These are phyloP conservation scores for Noccaea caerulescens DNA, from an alignment of 345 rosid genomes.

Conservation along the genomic window DNA sequence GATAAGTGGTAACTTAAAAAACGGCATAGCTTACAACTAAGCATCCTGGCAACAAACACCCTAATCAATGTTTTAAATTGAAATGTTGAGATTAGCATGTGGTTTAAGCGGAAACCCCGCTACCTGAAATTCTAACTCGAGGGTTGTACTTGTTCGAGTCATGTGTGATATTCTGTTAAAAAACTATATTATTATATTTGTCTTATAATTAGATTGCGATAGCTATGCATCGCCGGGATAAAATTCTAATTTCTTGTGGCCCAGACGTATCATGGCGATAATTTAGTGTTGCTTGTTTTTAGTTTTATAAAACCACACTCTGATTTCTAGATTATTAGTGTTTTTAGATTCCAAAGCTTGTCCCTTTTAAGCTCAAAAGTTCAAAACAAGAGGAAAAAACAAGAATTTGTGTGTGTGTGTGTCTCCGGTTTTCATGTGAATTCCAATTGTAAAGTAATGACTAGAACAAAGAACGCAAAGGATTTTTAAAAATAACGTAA, in stretches of 20 bases:
- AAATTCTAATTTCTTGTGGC: neutral
- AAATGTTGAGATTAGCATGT: slow-evolving; percentile 47
- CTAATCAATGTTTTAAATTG: slow-evolving; percentile 27
- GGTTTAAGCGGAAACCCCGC: slow-evolving; percentile 55
- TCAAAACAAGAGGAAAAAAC: too few relatives aligned
- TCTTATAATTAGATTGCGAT: neutral
- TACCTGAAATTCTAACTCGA: slow-evolving; percentile 48
- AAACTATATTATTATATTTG: slow-evolving; percentile 4
- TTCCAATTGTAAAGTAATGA: too few relatives aligned
- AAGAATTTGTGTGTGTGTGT: too few relatives aligned
- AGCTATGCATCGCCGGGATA: neutral
- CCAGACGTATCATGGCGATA: slow-evolving; percentile 3
- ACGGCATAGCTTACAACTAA: slow-evolving; percentile 32
- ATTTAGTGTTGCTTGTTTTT: neutral
- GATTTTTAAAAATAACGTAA: too few relatives aligned
- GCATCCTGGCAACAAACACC: slow-evolving; percentile 28
- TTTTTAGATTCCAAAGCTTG: too few relatives aligned
- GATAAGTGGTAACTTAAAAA: neutral
- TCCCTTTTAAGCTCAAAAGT: too few relatives aligned
- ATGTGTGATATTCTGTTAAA: slow-evolving; percentile 19
- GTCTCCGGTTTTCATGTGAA: too few relatives aligned
- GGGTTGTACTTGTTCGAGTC: slow-evolving; percentile 31
- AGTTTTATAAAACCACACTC: neutral
- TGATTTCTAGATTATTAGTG: too few relatives aligned
- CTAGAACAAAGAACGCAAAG: too few relatives aligned